Evolutionary conservation across 2,329 filamentous ascomycete genomes (phyloP), one percentile per base, ranked within the genome.

Genomic region (Chalara sp.): DNA sequence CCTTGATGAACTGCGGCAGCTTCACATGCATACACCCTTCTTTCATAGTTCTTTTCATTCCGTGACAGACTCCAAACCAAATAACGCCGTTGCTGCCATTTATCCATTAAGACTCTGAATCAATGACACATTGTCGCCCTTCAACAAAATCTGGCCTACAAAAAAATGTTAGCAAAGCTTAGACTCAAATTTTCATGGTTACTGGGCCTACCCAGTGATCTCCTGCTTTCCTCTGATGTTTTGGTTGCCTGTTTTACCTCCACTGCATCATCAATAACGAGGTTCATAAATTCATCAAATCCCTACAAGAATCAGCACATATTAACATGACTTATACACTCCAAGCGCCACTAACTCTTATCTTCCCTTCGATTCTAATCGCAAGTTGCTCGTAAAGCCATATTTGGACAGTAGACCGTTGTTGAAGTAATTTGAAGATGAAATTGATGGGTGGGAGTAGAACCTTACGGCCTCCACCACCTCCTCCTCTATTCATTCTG

Each of bases 261-360:
- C 51, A 96, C 83, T 32, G 93, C 93, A 62, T 99, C 90, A 65
- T 99, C 93, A 59, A 96, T 80, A 39, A 97, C 93, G 46, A 99
- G 76, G 73, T 99, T 99, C 91, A 99, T 96, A 74, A 97, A 99
- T 71, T 99, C 93, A 68, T 99, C 93, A 61, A 99, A 99, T 11
- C 93, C 91, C 90, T 96, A 56, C 1, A 35, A 2, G 49, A 44
- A 42, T 65, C 47, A 64, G 54, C 52, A 50, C 29, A 39, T 21
- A 21, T 21, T 21, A 21, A 40, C 29, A 30, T 32, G 40, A 31
- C 28, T 12, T 8, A 29, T 40, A 28, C 5, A 12, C 13, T 5
- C 10, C 1, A 11, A 39, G 30, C 12, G 21, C 21, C 11, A 70
- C 84, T 57, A 70, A 95, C 92, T 65, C 93, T 82, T 59, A 99